Conservation (phyloP, 495 filamentous ascomycete genomes). For the Penicillium odoratum region DNA sequence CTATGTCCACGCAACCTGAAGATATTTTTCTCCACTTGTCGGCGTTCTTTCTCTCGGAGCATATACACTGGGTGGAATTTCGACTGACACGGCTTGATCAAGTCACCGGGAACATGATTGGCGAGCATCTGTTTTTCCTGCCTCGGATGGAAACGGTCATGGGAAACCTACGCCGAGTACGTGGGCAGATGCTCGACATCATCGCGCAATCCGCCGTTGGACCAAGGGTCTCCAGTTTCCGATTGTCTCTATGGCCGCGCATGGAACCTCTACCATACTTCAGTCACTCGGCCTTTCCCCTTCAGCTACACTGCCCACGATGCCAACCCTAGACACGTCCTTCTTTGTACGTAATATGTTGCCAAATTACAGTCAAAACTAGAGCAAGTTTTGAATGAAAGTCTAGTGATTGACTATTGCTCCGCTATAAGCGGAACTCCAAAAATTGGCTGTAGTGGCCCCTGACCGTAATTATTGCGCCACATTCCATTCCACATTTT, state of each 20-base stretch:
- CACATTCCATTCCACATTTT: too few species aligned
- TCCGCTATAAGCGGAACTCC: too few species aligned
- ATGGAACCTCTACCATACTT: conserved; percentile 1
- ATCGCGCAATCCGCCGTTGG: not conserved
- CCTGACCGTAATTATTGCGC: too few species aligned
- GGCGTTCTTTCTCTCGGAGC: conserved; percentile 3
- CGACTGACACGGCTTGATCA: conserved; percentile 2
- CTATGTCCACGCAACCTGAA: conserved; percentile 1
- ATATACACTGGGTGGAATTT: conserved; percentile 9
- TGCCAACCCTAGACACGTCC: not conserved
- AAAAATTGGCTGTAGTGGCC: too few species aligned
- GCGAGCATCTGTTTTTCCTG: conserved; percentile 15
- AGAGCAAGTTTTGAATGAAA: not conserved
- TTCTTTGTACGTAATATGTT: not conserved
- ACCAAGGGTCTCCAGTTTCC: not conserved
- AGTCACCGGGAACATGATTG: not conserved
- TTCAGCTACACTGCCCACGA: not conserved
- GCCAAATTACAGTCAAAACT: not conserved
- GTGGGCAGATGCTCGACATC: conserved; percentile 9
- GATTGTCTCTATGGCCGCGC: conserved; percentile 7
- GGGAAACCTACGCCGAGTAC: conserved; percentile 9
- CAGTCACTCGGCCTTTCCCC: not conserved
- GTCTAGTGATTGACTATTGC: not conserved
- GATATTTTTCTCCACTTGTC: conserved; percentile 12
- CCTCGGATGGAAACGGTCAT: conserved; percentile 8